Percentiles rank a stretch among this genome's conserved stretches.
Evolutionary conservation across 768 basidiomycete species (phyloP).

Genomic region (Psilocybe subaeruginosa): DNA sequence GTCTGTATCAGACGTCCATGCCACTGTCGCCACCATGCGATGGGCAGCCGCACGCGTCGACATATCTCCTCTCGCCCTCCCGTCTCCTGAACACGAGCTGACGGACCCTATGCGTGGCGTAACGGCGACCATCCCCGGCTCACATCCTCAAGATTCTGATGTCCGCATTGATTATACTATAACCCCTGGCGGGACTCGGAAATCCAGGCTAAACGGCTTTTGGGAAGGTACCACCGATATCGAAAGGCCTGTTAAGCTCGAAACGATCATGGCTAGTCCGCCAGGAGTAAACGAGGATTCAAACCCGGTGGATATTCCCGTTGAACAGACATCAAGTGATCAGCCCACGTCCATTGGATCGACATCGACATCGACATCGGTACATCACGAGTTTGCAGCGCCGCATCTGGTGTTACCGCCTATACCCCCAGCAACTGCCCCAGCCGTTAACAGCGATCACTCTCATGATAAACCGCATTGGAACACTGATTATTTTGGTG

Average conservation of each 20-base stretch:
- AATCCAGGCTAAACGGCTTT: conserved; percentile 65
- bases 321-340: too few species aligned
- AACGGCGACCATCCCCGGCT: conserved; percentile 66
- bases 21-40: conserved; percentile 81
- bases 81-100: conserved; percentile 90
- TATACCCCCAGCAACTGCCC: conserved; percentile 22
- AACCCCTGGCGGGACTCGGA: conserved; percentile 54
- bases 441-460: conserved; percentile 7
- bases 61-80: conserved; percentile 84
- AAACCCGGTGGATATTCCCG: too few species aligned
- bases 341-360: too few species aligned
- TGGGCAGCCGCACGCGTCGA: conserved; percentile 84
- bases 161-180: conserved; percentile 31
- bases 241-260: conserved; percentile 23
- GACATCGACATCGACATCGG: not conserved
- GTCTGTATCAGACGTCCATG: conserved; percentile 50
- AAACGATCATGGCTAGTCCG: conserved; percentile 25
- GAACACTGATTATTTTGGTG: conserved; percentile 27
- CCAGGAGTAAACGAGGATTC: conserved; percentile 7
- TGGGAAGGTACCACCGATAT: conserved; percentile 81
- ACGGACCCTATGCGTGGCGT: conserved; percentile 87
- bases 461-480: not conserved
- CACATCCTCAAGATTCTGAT: conserved; percentile 40
- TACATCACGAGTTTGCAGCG: too few species aligned
- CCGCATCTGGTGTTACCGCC: not conserved